phyloP scores from a whole-genome alignment of 163 green algal genomes.

The Chloromonas sp. region DNA sequence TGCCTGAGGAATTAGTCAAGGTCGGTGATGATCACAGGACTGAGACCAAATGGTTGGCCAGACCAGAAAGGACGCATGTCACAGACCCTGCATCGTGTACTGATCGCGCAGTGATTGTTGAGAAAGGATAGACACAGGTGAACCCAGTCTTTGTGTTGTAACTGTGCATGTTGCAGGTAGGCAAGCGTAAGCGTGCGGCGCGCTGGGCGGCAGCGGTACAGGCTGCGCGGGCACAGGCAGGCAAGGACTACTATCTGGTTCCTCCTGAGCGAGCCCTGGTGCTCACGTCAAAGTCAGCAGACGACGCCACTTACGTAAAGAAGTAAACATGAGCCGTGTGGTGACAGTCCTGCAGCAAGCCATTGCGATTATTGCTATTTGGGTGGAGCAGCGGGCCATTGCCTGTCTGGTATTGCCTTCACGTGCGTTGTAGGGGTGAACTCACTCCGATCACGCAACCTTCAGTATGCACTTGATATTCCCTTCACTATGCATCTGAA shows the following conservation, averaged over 20 bases:
- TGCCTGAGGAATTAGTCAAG: constrained; percentile 5
- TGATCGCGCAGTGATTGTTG: background rate
- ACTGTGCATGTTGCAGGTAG: constrained; percentile 19
- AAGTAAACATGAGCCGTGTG: too few relatives aligned
- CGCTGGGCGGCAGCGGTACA: constrained; percentile 23
- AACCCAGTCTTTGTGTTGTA: background rate
- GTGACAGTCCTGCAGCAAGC: too few relatives aligned
- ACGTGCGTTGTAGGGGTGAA: too few relatives aligned
- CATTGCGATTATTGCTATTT: too few relatives aligned
- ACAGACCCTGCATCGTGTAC: background rate
- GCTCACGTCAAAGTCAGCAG: background rate
- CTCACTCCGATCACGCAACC: too few relatives aligned
- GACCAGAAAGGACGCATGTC: too few relatives aligned
- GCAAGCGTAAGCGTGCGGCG: constrained; percentile 28
- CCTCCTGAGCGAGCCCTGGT: background rate
- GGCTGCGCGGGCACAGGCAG: background rate
- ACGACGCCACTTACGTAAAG: too few relatives aligned
- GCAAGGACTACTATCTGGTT: background rate
- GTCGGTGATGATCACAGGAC: background rate
- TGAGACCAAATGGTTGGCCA: background rate
- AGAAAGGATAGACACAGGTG: background rate
- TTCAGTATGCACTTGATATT: too few relatives aligned
- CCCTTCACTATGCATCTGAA: too few relatives aligned
- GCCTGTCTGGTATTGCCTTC: too few relatives aligned
- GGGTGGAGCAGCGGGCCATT: too few relatives aligned